Evolutionary conservation across 2,329 filamentous ascomycete genomes (phyloP), one percentile per base, ranked within the genome.

Genomic region (Phialophora macrospora): DNA sequence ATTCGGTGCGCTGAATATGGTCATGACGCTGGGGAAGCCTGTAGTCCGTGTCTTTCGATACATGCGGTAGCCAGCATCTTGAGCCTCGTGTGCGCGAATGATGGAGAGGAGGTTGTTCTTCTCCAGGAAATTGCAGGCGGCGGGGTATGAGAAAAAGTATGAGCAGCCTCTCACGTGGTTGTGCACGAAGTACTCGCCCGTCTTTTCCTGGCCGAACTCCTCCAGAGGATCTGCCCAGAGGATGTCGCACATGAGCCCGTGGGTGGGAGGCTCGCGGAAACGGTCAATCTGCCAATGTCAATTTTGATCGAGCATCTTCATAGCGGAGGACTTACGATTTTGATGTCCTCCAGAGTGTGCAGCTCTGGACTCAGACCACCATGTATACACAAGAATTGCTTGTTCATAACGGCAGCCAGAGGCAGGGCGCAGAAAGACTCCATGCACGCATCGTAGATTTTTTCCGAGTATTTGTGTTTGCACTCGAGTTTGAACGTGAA

Each of bases 401-500:
- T 99, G 87, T 99, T 99, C 95, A 99, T 99, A 72, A 99, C 89
- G 30, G 95, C 95, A 64, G 95, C 95, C 73, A 99, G 83, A 32
- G 95, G 95, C 70, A 99, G 83, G 70, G 90, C 86, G 82, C 95
- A 99, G 85, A 99, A 99, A 0, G 95, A 96, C 71, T 99, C 94
- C 88, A 97, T 96, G 82, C 95, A 98, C 64, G 95, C 94, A 75
- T 99, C 94, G 78, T 99, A 99, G 66, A 99, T 87, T 70, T 87
- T 87, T 81, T 98, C 95, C 38, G 92, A 97, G 81, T 99, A 99
- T 80, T 99, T 99, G 87, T 99, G 95, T 83, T 97, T 97, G 85
- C 95, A 99, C 80, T 99, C 95, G 65, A 99, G 88, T 85, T 99
- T 98, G 85, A 99, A 99, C 68, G 95, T 99, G 82, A 99, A 99